Evolutionary conservation across 2,329 filamentous ascomycete species (phyloP).

Genomic region (Hypoxylon sp.): DNA sequence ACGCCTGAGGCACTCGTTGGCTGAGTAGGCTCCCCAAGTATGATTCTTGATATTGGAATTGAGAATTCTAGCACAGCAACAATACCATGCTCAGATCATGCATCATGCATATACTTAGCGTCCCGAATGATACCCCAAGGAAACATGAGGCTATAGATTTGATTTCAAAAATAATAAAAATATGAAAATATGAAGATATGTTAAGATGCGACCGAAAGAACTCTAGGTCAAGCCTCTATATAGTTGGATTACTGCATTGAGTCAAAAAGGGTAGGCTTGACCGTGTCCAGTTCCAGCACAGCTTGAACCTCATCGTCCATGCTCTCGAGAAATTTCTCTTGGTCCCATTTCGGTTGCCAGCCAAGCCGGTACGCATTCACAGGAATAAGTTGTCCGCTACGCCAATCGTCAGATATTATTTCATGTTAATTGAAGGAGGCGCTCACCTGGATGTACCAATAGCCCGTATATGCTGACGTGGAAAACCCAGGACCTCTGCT

Average conservation of each 20-base stretch:
- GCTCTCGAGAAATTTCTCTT: constrained; percentile 47
- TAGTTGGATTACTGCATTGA: constrained; percentile 4
- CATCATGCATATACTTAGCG: no score
- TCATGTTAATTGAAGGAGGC: constrained; percentile 2
- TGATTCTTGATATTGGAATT: neutral
- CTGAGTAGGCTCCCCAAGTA: neutral
- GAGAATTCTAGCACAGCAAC: no score
- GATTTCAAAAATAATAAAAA: no score
- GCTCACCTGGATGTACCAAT: constrained; percentile 52
- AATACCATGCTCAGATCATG: no score
- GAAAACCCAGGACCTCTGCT: constrained; percentile 53
- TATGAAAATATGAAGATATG: neutral
- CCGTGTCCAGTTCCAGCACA: constrained; percentile 47
- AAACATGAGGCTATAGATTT: no score
- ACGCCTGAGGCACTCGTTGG: neutral
- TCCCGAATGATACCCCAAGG: no score
- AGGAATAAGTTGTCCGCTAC: constrained; percentile 42
- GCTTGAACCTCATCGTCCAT: constrained; percentile 50
- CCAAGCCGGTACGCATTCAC: constrained; percentile 46
- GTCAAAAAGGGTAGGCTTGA: constrained; percentile 43
- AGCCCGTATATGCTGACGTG: constrained; percentile 46
- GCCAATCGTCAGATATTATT: constrained; percentile 9
- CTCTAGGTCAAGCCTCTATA: neutral
- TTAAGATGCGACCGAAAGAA: neutral
- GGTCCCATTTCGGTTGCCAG: constrained; percentile 52